phyloP scores from a whole-genome alignment of 2,329 filamentous ascomycete genomes.

The Nigrospora oryzae region DNA sequence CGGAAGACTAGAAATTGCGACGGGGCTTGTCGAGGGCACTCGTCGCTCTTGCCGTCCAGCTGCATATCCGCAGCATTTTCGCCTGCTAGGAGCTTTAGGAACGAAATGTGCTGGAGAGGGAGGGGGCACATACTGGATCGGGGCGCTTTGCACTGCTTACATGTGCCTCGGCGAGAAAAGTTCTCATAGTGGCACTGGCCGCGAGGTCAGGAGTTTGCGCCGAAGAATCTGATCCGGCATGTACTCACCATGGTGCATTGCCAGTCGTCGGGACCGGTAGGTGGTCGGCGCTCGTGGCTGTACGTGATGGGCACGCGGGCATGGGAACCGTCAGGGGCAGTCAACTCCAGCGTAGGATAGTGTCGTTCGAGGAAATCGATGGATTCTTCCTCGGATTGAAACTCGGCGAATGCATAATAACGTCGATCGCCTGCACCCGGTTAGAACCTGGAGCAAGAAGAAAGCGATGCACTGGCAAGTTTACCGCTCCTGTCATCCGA shows the following conservation, averaged over 20 bases:
- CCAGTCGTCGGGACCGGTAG: conserved; percentile 27
- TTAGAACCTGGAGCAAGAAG: background rate
- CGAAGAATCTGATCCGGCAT: background rate
- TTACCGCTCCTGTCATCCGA: conserved; percentile 19
- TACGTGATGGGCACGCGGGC: conserved; percentile 26
- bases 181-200: conserved; percentile 23
- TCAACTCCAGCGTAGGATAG: conserved; percentile 26
- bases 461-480: background rate
- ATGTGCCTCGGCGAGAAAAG: conserved; percentile 22
- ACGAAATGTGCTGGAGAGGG: background rate
- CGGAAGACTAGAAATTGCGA: conserved; percentile 73
- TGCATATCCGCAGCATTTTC: conserved; percentile 24
- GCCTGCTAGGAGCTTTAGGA: conserved; percentile 8
- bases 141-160: conserved; percentile 24
- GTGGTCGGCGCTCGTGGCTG: conserved; percentile 24
- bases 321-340: conserved; percentile 17
- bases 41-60: conserved; percentile 40
- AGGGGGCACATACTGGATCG: conserved; percentile 17
- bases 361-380: conserved; percentile 27
- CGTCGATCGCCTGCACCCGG: conserved; percentile 13
- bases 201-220: background rate
- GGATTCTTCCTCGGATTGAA: conserved; percentile 28
- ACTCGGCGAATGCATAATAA: conserved; percentile 30
- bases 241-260: conserved; percentile 25
- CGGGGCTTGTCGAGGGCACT: conserved; percentile 39